These are phyloP conservation scores for Vigna radiata DNA, from an alignment of 306 rosid species.

Conservation along the genomic window DNA sequence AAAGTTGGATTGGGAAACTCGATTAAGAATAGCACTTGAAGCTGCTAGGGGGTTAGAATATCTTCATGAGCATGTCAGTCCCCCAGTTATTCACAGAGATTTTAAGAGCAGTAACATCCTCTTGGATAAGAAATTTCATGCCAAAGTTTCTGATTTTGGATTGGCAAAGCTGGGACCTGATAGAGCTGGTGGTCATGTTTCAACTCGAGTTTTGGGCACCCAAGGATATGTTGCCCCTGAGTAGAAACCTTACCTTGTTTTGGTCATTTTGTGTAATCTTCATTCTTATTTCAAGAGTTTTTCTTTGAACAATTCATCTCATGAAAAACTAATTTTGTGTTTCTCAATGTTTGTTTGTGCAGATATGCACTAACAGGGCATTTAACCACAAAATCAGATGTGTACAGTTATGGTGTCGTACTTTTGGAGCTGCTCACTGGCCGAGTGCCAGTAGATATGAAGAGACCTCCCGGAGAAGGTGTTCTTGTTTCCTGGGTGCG, in stretches of 20 bases:
- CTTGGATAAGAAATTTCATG: conserved; percentile 76
- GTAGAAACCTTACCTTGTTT: conserved; percentile 56
- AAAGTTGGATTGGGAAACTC: conserved; percentile 88
- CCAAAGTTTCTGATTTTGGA: conserved; percentile 97
- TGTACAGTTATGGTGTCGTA: conserved; percentile 91
- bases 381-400: conserved; percentile 95
- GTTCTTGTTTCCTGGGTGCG: conserved; percentile 95
- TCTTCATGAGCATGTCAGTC: conserved; percentile 90
- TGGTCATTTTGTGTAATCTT: conserved; percentile 17
- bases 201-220: conserved; percentile 93
- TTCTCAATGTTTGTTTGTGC: conserved; percentile 45
- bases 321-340: conserved; percentile 2
- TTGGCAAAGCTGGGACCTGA: conserved; percentile 93
- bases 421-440: conserved; percentile 94
- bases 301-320: background rate
- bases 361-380: conserved; percentile 98
- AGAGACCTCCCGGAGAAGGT: conserved; percentile 88
- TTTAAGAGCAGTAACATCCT: conserved; percentile 96
- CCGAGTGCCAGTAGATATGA: conserved; percentile 94
- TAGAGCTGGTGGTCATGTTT: conserved; percentile 94
- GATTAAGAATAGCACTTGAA: conserved; percentile 89
- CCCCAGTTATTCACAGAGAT: conserved; percentile 96
- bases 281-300: background rate
- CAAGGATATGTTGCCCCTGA: conserved; percentile 96
- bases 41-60: conserved; percentile 96